phyloP scores from a whole-genome alignment of 2,329 filamentous ascomycete genomes.

The Cladosporium sp. region DNA sequence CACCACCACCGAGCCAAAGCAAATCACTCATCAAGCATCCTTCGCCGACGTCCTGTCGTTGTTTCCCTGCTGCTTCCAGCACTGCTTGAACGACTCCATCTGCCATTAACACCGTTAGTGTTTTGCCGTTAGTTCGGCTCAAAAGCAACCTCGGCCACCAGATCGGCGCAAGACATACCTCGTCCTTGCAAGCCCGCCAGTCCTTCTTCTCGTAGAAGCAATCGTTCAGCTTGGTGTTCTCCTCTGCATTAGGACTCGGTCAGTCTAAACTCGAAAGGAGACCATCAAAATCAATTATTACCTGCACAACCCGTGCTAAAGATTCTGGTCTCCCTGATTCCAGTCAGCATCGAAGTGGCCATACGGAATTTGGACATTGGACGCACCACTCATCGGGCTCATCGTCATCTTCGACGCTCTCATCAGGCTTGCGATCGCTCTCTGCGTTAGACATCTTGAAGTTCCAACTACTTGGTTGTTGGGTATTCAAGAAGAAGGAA shows the following conservation, averaged over 20 bases:
- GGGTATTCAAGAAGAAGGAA: not conserved
- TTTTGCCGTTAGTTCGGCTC: not conserved
- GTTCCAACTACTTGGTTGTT: not conserved
- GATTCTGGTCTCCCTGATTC: conserved; percentile 87
- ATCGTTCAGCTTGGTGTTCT: conserved; percentile 88
- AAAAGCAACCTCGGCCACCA: not conserved
- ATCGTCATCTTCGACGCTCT: conserved; percentile 63
- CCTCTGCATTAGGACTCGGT: conserved; percentile 54
- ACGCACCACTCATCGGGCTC: conserved; percentile 93
- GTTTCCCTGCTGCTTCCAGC: conserved; percentile 90
- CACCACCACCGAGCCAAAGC: not conserved
- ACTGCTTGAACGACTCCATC: conserved; percentile 88
- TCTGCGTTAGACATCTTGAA: conserved; percentile 33
- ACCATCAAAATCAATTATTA: conserved; percentile 38
- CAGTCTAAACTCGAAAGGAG: conserved; percentile 1
- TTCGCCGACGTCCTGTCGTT: conserved; percentile 77
- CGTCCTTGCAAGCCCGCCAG: conserved; percentile 83
- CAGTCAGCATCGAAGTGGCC: conserved; percentile 17
- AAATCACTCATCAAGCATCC: conserved; percentile 53
- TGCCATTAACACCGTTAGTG: conserved; percentile 41
- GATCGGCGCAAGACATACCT: conserved; percentile 60
- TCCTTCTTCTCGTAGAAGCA: conserved; percentile 97
- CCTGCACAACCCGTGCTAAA: conserved; percentile 93
- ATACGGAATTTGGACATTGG: conserved; percentile 14
- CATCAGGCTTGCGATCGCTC: conserved; percentile 28